Base-by-base conservation (phyloP, 148 eudicot genomes). In the Spergularia bocconei region DNA sequence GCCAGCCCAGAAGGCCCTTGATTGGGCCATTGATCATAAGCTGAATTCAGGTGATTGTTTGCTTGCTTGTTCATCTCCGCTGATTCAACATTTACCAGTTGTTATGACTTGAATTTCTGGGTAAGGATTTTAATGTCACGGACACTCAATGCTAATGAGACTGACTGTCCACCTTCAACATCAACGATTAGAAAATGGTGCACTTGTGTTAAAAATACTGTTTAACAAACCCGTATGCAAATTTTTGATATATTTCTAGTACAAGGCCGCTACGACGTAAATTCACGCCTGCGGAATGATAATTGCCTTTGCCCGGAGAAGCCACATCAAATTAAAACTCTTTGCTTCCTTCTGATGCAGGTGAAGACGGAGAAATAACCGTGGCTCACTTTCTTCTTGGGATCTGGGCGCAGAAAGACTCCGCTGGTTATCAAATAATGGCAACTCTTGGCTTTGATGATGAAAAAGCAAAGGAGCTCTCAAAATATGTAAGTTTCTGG, bases 331-430 rank as follows among this genome's bases (percentile, higher is more conserved):
- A 63, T 15, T 63, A 63, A 39, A 13, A 20, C 5, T 50, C 33
- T 59, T 56, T 57, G 48, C 23, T 52, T 20, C 48, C 70, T 20
- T 62, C 73, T 23, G 44, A 50, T 82, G 75, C 84, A 95, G 99
- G 97, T 82, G 96, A 84, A 78, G 79, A 70, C 60, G 96, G 99
- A 65, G 99, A 95, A 83, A 77, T 95, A 73, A 95, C 97, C 13
- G 52, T 79, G 20, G 67, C 85, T 68, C 81, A 89, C 85, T 82
- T 95, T 68, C 86, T 89, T 69, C 96, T 92, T 17, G 97, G 96
- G 39, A 72, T 95, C 25, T 95, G 96, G 99, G 81, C 88, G 7
- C 87, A 86, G 75, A 82, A 92, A 80, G 96, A 86, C 57, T 88
- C 86, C 25, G 99, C 97, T 29, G 97, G 82, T 62, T 87, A 88